Base-by-base conservation (phyloP, 768 basidiomycete genomes). In the Tephrocybe sp. region DNA sequence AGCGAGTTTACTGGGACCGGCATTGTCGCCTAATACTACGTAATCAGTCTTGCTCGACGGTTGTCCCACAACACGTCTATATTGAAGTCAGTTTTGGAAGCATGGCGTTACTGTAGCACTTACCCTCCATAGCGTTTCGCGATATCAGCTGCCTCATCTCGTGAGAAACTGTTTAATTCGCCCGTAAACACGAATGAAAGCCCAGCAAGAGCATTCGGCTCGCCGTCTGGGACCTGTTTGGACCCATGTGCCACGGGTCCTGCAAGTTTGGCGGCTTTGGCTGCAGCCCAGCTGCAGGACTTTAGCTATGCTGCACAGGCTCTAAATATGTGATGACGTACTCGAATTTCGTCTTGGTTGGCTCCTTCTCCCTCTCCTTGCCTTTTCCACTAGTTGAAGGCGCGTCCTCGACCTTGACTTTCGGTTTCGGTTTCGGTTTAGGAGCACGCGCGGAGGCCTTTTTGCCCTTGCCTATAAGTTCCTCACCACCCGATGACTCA, bases 151-250 rank as follows among this genome's bases (percentile, higher is more conserved):
- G 91, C 87, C 58, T 97, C 94, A 2, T 98, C 92, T 32, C 97
- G 79, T 1, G 91, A 85, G 57, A 98, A 84, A 52, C 87, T 88
- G 41, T 78, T 81, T 40, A 98, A 70, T 60, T 99, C 96, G 14
- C 95, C 97, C 0, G 97, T 98, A 58, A 99, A 99, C 18, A 99
- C 96, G 62, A 99, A 88, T 0, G 92, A 79, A 20, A 98, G 75
- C 0, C 95, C 95, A 0, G 85, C 80, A 8, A 99, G 75, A 62
- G 90, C 93, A 60, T 86, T 79, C 0, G 80, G 79, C 23, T 73
- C 72, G 12, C 86, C 86, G 38, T 93, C 84, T 0, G 90, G 90
- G 18, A 90, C 78, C 12, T 80, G 75, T 62, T 88, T 91, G 14
- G 80, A 74, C 0, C 86, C 87, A n/a, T 75, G 73, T 21, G 87